Base-by-base conservation (phyloP, 164 flowering plant species). In the Akebia trifoliata region DNA sequence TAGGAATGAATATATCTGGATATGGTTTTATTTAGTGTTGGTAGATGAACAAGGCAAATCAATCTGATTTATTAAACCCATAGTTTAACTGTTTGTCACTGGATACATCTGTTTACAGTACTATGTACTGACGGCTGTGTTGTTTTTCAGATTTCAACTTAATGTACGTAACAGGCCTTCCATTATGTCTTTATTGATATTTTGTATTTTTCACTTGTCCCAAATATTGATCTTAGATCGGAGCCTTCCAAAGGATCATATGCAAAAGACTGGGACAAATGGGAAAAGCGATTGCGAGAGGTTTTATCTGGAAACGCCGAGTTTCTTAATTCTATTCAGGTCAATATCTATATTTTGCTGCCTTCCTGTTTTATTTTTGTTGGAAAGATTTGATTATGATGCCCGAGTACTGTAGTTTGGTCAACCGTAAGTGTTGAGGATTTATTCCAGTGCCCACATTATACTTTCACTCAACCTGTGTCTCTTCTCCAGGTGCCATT, bases 191-290 rank as follows among this genome's bases (percentile, higher is more conserved):
- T 49, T 34, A 18, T 44, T 56, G 36, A 1, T 17, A 11, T 14
- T 28, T 31, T 21, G 15, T 10, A 14, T 43, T 57, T 14, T 21
- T 46, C 11, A 26, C 15, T 47, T 52, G 3, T 43, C 20, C 7
- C 57, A 25, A 34, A 20, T 31, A 17, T 52, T 39, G 25, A 36
- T 36, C 57, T 28, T 62, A 93, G 99, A 61, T 34, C 75, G 74
- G 97, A 93, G n/a, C 75, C 97, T 31, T 75, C 88, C 21, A 90
- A 87, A 71, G 99, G 99, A 54, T 36, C 86, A 47, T 93, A 90
- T 68, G 77, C 85, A 25, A 67, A 64, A 31, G 95, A 87, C 28
- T 93, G 99, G 99, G 65, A 68, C 51, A 76, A 74, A 53, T 93
- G 99, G 99, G 99, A 93, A 69, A 84, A 79, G 68, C 67, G 72